Evolutionary conservation across 2,329 filamentous ascomycete genomes (phyloP).

Genomic region (Cucurbitaria berberidis): DNA sequence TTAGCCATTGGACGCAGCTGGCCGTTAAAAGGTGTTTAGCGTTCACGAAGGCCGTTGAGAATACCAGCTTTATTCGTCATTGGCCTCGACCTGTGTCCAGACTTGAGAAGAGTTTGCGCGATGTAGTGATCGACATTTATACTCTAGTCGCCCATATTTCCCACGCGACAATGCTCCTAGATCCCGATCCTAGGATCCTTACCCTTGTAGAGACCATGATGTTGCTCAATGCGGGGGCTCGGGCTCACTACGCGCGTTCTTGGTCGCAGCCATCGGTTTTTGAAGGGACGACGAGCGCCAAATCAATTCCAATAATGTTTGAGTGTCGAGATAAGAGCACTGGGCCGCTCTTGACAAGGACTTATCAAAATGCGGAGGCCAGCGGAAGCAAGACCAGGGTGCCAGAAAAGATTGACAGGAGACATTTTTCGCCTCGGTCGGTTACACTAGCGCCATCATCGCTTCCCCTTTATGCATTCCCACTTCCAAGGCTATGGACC

Average conservation of each 20-base stretch:
- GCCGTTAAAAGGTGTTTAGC: not conserved
- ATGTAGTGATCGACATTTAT: not conserved
- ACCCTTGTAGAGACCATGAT: not conserved
- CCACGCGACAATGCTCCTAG: not conserved
- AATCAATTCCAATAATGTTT: not conserved
- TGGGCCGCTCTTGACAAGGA: not conserved
- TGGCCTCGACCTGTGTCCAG: not conserved
- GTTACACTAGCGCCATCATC: slow-evolving; percentile 13
- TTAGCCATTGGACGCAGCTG: not conserved
- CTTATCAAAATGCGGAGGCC: too few species aligned
- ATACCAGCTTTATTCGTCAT: not conserved
- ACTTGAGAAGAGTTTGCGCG: too few species aligned
- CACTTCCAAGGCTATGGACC: not conserved
- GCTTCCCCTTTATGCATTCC: slow-evolving; percentile 12
- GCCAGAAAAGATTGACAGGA: not conserved
- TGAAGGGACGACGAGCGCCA: not conserved
- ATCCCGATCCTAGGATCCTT: not conserved
- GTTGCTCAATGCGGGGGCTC: not conserved
- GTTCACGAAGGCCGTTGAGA: not conserved
- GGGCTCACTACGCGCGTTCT: not conserved
- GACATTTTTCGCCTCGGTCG: slow-evolving; percentile 12
- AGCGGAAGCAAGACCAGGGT: not conserved
- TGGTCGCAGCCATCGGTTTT: not conserved
- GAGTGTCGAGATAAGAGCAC: not conserved
- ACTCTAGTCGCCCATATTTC: not conserved